phyloP scores from a whole-genome alignment of 1,284 basidiomycete genomes.

The Afroboletus lepidellus region DNA sequence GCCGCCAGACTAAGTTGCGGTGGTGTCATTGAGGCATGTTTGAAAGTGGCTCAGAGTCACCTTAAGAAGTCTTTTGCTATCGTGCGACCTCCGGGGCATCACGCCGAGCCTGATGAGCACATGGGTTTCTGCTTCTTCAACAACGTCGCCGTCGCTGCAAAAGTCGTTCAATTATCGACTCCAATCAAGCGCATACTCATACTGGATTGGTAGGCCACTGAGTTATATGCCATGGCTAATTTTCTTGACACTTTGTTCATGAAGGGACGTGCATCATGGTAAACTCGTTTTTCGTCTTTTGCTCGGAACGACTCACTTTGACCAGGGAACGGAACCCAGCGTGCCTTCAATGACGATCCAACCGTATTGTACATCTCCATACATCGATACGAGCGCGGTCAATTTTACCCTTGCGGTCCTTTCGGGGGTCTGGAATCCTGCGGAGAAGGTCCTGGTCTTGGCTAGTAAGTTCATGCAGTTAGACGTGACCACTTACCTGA shows the following conservation, averaged over 20 bases:
- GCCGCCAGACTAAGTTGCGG: conserved; percentile 90
- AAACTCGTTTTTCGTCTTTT: conserved; percentile 2
- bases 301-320: conserved; percentile 10
- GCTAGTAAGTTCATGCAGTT: conserved; percentile 61
- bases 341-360: conserved; percentile 90
- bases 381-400: conserved; percentile 90
- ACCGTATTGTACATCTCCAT: conserved; percentile 94
- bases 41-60: conserved; percentile 81
- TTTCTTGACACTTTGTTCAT: conserved; percentile 12
- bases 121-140: conserved; percentile 99
- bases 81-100: conserved; percentile 96
- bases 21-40: conserved; percentile 88
- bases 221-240: conserved; percentile 4
- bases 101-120: conserved; percentile 95
- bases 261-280: conserved; percentile 98
- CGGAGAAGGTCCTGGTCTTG: conserved; percentile 80
- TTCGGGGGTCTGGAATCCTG: conserved; percentile 86
- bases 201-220: conserved; percentile 83
- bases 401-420: conserved; percentile 90
- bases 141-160: conserved; percentile 92
- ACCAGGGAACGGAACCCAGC: conserved; percentile 93
- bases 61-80: conserved; percentile 92
- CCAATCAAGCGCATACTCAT: conserved; percentile 82
- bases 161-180: conserved; percentile 72
- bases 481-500: conserved; percentile 12